A percentile compares a stretch with the other conserved stretches of the same genome.
Evolutionary conservation across 1,139 yeast genomes (phyloP).

Genomic region (Scheffersomyces cryptocercus): DNA sequence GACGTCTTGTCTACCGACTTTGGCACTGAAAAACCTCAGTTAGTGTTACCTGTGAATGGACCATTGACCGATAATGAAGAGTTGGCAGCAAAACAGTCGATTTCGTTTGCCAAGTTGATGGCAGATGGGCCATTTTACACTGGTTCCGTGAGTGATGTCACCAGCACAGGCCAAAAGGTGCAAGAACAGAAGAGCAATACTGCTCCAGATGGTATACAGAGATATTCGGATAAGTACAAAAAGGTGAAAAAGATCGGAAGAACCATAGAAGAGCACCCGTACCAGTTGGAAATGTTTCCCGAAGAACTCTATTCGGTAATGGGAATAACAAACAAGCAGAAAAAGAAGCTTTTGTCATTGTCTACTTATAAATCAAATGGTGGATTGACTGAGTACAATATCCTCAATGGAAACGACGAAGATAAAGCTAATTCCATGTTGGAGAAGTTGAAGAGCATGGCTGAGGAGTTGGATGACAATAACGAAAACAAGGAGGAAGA

Average conservation of each 20-base stretch:
- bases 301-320: constrained; percentile 73
- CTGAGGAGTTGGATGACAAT: constrained; percentile 52
- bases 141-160: constrained; percentile 44
- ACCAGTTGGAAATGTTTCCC: constrained; percentile 71
- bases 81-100: constrained; percentile 62
- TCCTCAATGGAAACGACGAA: constrained; percentile 24
- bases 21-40: constrained; percentile 37
- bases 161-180: constrained; percentile 7
- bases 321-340: constrained; percentile 62
- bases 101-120: constrained; percentile 57
- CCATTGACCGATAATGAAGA: constrained; percentile 57
- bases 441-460: constrained; percentile 62
- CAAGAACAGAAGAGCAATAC: constrained; percentile 20
- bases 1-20: constrained; percentile 46
- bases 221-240: constrained; percentile 74
- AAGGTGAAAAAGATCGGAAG: constrained; percentile 75
- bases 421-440: constrained; percentile 45
- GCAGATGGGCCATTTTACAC: constrained; percentile 79
- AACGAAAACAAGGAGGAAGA: constrained; percentile 43
- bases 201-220: constrained; percentile 58
- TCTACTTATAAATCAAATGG: constrained; percentile 50
- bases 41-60: constrained; percentile 68
- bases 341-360: constrained; percentile 52
- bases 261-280: constrained; percentile 83
- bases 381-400: constrained; percentile 41